A percentile compares a stretch with the other conserved stretches of the same genome.
Evolutionary conservation across 2,329 filamentous ascomycete species (phyloP).

Genomic region (Aspergillus udagawae): DNA sequence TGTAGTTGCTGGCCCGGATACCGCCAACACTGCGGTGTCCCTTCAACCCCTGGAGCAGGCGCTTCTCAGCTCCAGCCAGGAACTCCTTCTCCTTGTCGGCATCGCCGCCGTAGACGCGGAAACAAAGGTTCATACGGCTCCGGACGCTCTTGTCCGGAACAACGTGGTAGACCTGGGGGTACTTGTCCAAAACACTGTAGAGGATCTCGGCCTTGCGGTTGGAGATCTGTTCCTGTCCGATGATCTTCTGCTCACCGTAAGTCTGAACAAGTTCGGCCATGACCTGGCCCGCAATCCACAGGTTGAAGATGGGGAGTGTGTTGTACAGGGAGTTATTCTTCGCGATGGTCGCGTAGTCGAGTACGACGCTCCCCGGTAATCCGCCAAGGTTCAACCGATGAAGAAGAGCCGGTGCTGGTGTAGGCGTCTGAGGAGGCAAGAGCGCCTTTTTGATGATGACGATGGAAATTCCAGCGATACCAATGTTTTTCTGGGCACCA

Average conservation of each 20-base stretch:
- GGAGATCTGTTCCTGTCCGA: constrained; percentile 70
- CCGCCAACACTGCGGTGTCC: constrained; percentile 85
- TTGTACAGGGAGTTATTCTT: constrained; percentile 97
- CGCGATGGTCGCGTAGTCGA: constrained; percentile 78
- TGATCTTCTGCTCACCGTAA: constrained; percentile 63
- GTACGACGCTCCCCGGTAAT: constrained; percentile 59
- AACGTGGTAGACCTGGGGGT: constrained; percentile 69
- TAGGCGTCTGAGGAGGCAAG: constrained; percentile 62
- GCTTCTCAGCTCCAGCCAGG: constrained; percentile 64
- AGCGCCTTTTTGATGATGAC: constrained; percentile 78
- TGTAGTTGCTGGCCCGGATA: constrained; percentile 85
- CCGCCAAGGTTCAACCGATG: constrained; percentile 72
- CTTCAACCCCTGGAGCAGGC: constrained; percentile 74
- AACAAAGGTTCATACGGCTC: constrained; percentile 94
- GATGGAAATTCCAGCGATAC: constrained; percentile 79
- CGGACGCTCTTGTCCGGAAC: constrained; percentile 72
- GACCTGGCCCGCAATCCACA: constrained; percentile 86
- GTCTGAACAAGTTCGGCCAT: constrained; percentile 68
- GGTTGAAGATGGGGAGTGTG: constrained; percentile 89
- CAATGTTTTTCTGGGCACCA: constrained; percentile 92
- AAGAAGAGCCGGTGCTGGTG: constrained; percentile 66
- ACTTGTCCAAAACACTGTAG: constrained; percentile 71
- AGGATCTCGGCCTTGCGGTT: constrained; percentile 71
- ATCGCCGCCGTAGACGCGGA: constrained; percentile 64
- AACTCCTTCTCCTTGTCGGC: constrained; percentile 75